phyloP scores from a whole-genome alignment of 73 alveolate genomes.

The Paramecium bursaria region DNA sequence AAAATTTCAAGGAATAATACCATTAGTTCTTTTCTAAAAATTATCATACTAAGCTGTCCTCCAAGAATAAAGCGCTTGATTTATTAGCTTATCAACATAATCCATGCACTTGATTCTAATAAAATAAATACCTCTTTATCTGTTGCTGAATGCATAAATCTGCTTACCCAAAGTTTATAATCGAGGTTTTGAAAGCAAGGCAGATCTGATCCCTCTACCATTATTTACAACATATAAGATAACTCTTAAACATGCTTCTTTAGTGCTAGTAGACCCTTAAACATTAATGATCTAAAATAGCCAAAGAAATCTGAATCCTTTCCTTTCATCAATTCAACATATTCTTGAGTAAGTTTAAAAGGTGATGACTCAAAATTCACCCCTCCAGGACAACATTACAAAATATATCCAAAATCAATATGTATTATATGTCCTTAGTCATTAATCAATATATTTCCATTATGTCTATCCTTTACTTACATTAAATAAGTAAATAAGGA shows the following conservation, averaged over 20 bases:
- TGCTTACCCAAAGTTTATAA: conserved; percentile 2
- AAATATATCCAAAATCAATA: conserved; percentile 94
- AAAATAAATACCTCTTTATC: conserved; percentile 19
- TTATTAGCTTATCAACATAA: conserved; percentile 1
- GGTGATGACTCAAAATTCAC: conserved; percentile 92
- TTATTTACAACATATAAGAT: conserved; percentile 32
- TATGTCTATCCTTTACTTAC: conserved; percentile 93
- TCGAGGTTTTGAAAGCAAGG: conserved; percentile 63
- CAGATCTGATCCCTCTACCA: conserved; percentile 64
- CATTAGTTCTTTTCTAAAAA: conserved; percentile 20
- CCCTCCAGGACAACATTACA: conserved; percentile 92
- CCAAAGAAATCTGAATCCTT: conserved; percentile 55
- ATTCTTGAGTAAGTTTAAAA: conserved; percentile 84
- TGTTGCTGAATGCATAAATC: conserved; percentile 19
- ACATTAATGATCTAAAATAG: conserved; percentile 52
- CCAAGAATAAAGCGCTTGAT: conserved; percentile 18
- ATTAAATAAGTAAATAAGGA: conserved; percentile 82
- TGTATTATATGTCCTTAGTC: conserved; percentile 90
- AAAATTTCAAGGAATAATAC: conserved; percentile 5
- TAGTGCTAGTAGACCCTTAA: conserved; percentile 54
- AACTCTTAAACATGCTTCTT: conserved; percentile 45
- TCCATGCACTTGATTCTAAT: not conserved
- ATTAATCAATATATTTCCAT: conserved; percentile 90
- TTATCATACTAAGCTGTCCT: conserved; percentile 57
- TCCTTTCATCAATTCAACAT: conserved; percentile 65